These are phyloP conservation scores for Penicillium thymicola DNA, from an alignment of 2,329 filamentous ascomycete species.

Conservation along the genomic window DNA sequence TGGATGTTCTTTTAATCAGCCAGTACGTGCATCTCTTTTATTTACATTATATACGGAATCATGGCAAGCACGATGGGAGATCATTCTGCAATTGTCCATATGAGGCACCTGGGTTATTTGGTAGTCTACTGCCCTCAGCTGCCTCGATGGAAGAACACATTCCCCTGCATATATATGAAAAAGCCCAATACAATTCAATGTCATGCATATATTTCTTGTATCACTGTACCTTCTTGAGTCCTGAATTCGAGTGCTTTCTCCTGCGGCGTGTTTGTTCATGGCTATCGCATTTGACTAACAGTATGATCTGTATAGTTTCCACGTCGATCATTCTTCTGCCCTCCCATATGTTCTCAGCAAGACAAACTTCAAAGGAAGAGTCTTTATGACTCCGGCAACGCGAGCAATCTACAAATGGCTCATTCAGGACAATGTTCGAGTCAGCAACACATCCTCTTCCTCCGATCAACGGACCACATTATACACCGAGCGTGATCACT, in stretches of 20 bases:
- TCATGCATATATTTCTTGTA: conserved; percentile 13
- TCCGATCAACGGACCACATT: conserved; percentile 64
- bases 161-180: conserved; percentile 36
- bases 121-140: conserved; percentile 2
- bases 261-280: not conserved
- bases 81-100: not conserved
- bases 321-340: conserved; percentile 98
- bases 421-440: conserved; percentile 92
- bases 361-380: conserved; percentile 92
- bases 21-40: conserved; percentile 67
- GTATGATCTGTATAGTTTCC: conserved; percentile 65
- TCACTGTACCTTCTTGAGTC: conserved; percentile 3
- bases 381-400: conserved; percentile 99
- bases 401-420: conserved; percentile 99
- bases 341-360: conserved; percentile 95
- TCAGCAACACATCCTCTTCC: conserved; percentile 66
- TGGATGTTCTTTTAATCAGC: conserved; percentile 95
- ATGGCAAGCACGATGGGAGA: not conserved
- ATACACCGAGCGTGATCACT: conserved; percentile 92
- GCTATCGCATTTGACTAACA: conserved; percentile 27
- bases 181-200: conserved; percentile 32
- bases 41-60: not conserved
- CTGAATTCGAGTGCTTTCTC: not conserved
- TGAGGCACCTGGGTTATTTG: not conserved
- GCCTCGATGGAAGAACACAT: not conserved